phyloP scores from a whole-genome alignment of 2,329 filamentous ascomycete species.

The Trichoderma sp. region DNA sequence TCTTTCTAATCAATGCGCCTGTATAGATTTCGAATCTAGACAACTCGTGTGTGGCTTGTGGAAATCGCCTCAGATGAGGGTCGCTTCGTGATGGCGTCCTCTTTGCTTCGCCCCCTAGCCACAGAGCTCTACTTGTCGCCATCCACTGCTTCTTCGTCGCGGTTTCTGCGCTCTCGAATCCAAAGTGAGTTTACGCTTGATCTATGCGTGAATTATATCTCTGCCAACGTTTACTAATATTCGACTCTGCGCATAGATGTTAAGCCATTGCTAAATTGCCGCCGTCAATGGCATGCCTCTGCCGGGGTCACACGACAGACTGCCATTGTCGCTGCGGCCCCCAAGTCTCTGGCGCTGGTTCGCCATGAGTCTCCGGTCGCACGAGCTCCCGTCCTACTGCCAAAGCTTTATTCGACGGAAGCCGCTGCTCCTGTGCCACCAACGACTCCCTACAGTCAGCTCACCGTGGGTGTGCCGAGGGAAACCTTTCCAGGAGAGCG shows the following conservation, averaged over 20 bases:
- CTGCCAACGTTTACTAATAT: accelerated
- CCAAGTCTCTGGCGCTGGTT: constrained; percentile 37
- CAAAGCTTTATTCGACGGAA: constrained; percentile 40
- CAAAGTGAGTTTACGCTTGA: constrained; percentile 23
- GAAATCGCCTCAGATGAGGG: constrained; percentile 30
- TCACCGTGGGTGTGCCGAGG: constrained; percentile 75
- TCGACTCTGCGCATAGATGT: constrained; percentile 21
- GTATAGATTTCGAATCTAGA: not conserved
- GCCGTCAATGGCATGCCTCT: constrained; percentile 42
- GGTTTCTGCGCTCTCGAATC: constrained; percentile 27
- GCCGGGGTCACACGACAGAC: constrained; percentile 29
- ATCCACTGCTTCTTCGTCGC: constrained; percentile 26
- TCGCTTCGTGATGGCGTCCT: constrained; percentile 34
- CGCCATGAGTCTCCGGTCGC: constrained; percentile 38
- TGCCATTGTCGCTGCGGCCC: constrained; percentile 29
- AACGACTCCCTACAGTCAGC: constrained; percentile 63
- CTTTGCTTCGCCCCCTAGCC: constrained; percentile 35
- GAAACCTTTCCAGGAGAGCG: constrained; percentile 78
- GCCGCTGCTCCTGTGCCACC: constrained; percentile 33
- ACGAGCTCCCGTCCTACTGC: constrained; percentile 25
- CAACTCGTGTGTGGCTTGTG: not conserved
- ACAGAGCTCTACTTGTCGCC: constrained; percentile 31
- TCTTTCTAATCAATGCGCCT: not conserved
- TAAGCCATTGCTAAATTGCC: constrained; percentile 24
- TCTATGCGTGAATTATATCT: not conserved